Base-by-base conservation (phyloP, 2,329 filamentous ascomycete species). In the Penicillium expansum region DNA sequence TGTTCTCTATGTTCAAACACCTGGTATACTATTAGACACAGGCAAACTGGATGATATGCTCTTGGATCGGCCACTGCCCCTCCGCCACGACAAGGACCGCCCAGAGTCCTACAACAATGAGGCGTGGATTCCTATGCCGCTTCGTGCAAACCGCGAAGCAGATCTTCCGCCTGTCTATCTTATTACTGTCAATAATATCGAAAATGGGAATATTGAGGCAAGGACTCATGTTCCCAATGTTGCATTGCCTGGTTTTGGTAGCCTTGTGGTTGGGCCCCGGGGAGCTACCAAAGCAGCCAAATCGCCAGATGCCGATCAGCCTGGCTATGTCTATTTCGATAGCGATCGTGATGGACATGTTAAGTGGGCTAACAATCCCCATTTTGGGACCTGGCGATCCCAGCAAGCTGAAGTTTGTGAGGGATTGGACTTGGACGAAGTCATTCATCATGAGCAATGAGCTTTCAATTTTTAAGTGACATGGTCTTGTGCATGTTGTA, bases 251-350 rank as follows among this genome's bases (percentile, higher is more conserved):
- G 72, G 67, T 0, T 75, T 76, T 45, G 67, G 71, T 2, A 51
- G 62, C 22, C 61, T 74, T 11, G 68, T 73, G 14, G 64, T 68
- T 18, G 66, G 69, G 4, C 68, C 72, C 5, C 57, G 57, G 59
- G 62, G 60, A 11, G 56, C 62, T 27, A 48, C 16, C 45, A 58
- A 22, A 24, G 51, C 18, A 48, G 43, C 4, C 54, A 58, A 45
- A 51, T 52, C 27, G 1, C 1, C 38, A 18, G 16, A 33, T 9
- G 59, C 47, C 1, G 47, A 59, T 18, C 54, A 63, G 30, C 71
- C 70, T 1, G 74, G 69, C 2, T 77, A 77, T 65, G 73, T 77
- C 5, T 74, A 71, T 54, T 77, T 77, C 56, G 71, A 76, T 24
- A 69, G 67, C 55, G 71, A 75, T 48, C 62, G 63, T 3, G 67